Evolutionary conservation across 306 rosid species (phyloP).

Genomic region (Prinsepia uniflora): DNA sequence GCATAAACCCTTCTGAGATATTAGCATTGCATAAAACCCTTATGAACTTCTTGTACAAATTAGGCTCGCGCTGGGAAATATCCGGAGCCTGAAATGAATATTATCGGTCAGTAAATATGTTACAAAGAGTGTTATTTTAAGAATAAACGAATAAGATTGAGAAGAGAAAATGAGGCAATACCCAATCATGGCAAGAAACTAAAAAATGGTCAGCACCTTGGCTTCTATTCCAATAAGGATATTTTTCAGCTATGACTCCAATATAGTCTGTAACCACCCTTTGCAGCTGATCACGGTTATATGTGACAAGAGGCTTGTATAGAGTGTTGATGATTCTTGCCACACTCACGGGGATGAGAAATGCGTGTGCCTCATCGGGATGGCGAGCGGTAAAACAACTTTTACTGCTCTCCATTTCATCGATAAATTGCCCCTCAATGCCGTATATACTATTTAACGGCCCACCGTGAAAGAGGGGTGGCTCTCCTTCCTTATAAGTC

Average conservation of each 20-base stretch:
- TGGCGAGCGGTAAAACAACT: conserved; percentile 49
- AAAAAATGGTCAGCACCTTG: conserved; percentile 69
- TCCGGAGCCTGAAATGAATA: conserved; percentile 57
- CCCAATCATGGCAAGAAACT: conserved; percentile 85
- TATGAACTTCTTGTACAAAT: conserved; percentile 41
- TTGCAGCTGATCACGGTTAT: conserved; percentile 38
- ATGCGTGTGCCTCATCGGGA: conserved; percentile 63
- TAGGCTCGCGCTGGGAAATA: conserved; percentile 30
- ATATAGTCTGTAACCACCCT: conserved; percentile 48
- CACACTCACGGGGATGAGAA: conserved; percentile 59
- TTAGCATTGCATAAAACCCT: conserved; percentile 73
- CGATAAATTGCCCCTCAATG: conserved; percentile 65
- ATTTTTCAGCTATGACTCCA: conserved; percentile 32
- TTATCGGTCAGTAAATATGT: not conserved
- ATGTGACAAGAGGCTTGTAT: conserved; percentile 41
- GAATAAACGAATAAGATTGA: not conserved
- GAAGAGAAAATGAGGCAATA: conserved; percentile 3
- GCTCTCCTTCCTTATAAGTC: conserved; percentile 74
- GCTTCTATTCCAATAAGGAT: conserved; percentile 66
- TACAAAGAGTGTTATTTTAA: not conserved
- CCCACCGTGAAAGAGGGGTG: conserved; percentile 55
- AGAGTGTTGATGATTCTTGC: conserved; percentile 37
- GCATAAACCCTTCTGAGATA: conserved; percentile 56
- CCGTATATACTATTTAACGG: conserved; percentile 56
- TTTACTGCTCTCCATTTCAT: conserved; percentile 39